Evolutionary conservation across 2,329 filamentous ascomycete species (phyloP).

Genomic region (Fusarium musae): DNA sequence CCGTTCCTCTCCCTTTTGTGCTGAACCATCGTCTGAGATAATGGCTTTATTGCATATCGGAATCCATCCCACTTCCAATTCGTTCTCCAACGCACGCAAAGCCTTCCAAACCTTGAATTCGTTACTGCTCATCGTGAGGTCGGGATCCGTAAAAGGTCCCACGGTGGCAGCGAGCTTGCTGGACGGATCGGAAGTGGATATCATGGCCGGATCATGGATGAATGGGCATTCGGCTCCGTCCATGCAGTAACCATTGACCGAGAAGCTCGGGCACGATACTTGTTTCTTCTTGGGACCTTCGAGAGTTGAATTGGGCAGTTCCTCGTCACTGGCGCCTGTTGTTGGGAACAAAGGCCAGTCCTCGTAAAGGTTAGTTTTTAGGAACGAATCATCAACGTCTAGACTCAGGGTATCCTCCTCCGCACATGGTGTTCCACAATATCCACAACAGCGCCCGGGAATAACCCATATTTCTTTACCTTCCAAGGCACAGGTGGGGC

Average conservation of each 20-base stretch:
- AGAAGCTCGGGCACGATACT: rapidly evolving
- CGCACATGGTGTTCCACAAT: background rate
- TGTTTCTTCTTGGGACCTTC: rapidly evolving
- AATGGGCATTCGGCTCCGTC: background rate
- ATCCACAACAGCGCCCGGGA: rapidly evolving
- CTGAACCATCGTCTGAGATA: rapidly evolving
- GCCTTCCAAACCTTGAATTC: rapidly evolving
- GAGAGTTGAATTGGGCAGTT: rapidly evolving
- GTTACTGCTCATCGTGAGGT: rapidly evolving
- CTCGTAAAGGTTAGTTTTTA: no score
- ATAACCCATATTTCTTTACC: background rate
- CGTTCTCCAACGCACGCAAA: rapidly evolving
- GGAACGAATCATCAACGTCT: no score
- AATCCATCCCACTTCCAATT: background rate
- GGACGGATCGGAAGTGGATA: background rate
- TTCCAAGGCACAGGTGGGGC: rapidly evolving
- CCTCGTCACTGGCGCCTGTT: rapidly evolving
- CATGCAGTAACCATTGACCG: rapidly evolving
- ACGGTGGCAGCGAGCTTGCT: rapidly evolving
- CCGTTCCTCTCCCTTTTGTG: rapidly evolving
- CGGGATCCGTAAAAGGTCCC: rapidly evolving
- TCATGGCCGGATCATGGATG: rapidly evolving
- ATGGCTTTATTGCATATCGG: rapidly evolving
- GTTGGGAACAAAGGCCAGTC: background rate
- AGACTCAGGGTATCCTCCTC: background rate